Evolutionary conservation across 257 asterid genomes (phyloP).

Genomic region (Rubia yunnanensis): DNA sequence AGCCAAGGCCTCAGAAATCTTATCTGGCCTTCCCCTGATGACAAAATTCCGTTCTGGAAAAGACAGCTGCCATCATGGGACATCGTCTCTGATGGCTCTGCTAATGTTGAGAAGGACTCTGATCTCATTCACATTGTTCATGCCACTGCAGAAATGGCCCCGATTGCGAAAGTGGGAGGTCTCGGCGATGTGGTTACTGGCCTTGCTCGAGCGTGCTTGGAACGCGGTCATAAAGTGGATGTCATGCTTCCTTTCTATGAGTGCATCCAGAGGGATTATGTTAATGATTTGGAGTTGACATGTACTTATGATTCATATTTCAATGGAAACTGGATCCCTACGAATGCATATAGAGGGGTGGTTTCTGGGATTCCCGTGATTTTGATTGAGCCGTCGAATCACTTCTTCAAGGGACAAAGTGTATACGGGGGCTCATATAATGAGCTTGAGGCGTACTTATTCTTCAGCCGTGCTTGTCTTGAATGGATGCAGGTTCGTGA

Average conservation of each 20-base stretch:
- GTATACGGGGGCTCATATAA: conserved; percentile 86
- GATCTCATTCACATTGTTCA: conserved; percentile 60
- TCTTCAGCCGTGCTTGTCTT: conserved; percentile 85
- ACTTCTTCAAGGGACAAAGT: conserved; percentile 64
- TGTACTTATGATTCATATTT: conserved; percentile 49
- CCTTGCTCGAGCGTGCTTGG: conserved; percentile 60
- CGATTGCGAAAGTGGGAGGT: conserved; percentile 87
- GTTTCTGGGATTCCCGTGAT: conserved; percentile 57
- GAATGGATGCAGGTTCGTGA: conserved; percentile 85
- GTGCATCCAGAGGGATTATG: conserved; percentile 49
- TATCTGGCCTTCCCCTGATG: conserved; percentile 75
- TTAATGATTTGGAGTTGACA: conserved; percentile 38
- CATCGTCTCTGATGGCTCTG: conserved; percentile 23
- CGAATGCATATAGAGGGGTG: conserved; percentile 53
- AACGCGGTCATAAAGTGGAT: conserved; percentile 66
- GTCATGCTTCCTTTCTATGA: conserved; percentile 81
- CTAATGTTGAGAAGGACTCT: conserved; percentile 43
- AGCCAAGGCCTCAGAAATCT: conserved; percentile 25
- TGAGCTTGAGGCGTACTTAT: conserved; percentile 80
- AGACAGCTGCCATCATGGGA: conserved; percentile 58
- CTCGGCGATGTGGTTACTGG: conserved; percentile 88
- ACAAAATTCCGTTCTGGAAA: conserved; percentile 69
- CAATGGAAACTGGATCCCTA: conserved; percentile 62
- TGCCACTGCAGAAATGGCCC: conserved; percentile 86
- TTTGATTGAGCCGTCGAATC: conserved; percentile 60